Percentiles rank a stretch among this genome's conserved stretches.
Conservation (phyloP, 305 asterid species). For the Fraxinus sp. region DNA sequence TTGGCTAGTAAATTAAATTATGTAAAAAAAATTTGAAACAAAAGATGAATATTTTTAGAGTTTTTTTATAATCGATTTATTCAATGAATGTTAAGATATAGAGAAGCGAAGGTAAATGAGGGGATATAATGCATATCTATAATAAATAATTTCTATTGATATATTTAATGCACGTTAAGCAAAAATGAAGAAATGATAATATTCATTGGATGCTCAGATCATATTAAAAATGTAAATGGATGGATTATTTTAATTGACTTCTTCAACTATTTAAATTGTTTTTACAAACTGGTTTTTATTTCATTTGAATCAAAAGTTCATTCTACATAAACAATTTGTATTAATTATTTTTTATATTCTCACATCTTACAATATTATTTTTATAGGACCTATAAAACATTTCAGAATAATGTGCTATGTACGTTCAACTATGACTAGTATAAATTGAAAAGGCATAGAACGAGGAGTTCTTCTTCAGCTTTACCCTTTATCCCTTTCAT, state of each 20-base stretch:
- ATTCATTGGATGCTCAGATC: neutral
- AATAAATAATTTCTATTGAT: neutral
- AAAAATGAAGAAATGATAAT: neutral
- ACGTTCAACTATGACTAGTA: neutral
- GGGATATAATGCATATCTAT: neutral
- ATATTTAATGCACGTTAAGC: neutral
- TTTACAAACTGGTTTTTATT: too few relatives aligned
- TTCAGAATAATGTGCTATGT: neutral
- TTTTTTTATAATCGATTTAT: neutral
- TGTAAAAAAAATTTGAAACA: too few relatives aligned
- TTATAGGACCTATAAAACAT: neutral
- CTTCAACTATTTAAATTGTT: neutral
- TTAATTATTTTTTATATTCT: too few relatives aligned
- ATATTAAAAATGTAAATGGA: neutral
- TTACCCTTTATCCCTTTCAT: constrained; percentile 5
- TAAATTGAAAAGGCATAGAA: constrained; percentile 12
- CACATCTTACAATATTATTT: too few relatives aligned
- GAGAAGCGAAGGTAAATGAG: neutral
- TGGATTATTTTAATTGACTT: neutral
- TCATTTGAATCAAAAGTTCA: neutral
- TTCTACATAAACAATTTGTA: neutral
- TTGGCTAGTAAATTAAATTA: neutral
- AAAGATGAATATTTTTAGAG: neutral
- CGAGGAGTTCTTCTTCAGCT: neutral
- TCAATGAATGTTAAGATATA: neutral